These are phyloP conservation scores for Chaetomium tenue DNA, from an alignment of 495 filamentous ascomycete species.

Conservation along the genomic window DNA sequence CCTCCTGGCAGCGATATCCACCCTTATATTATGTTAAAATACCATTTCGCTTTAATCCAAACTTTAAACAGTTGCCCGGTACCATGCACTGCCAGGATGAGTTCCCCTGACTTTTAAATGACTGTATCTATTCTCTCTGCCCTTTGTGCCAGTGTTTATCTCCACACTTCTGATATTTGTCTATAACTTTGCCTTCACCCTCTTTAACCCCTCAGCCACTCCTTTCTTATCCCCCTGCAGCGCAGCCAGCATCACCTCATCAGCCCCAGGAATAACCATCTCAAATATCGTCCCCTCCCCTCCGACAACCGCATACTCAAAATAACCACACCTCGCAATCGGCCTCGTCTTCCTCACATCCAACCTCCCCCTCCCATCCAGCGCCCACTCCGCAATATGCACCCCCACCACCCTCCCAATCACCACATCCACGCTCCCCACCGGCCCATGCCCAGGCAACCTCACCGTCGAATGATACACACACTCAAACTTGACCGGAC, in stretches of 20 bases:
- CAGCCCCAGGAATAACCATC: background rate
- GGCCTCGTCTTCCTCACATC: background rate
- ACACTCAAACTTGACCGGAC: conserved; percentile 5
- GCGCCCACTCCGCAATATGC: conserved; percentile 1
- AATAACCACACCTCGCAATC: conserved; percentile 4
- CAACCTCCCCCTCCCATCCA: background rate
- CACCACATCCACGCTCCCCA: conserved; percentile 7
- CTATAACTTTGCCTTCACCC: background rate
- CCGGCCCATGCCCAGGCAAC: background rate
- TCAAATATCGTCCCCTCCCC: conserved; percentile 1
- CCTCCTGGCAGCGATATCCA: too few species aligned
- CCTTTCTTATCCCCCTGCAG: background rate
- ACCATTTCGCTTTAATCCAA: too few species aligned
- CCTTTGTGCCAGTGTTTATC: too few species aligned
- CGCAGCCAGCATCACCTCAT: conserved; percentile 1
- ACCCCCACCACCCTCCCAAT: conserved; percentile 5
- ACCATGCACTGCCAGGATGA: too few species aligned
- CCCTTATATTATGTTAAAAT: too few species aligned
- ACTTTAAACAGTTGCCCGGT: too few species aligned
- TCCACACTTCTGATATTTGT: too few species aligned
- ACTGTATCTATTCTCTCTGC: too few species aligned
- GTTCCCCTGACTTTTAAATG: too few species aligned
- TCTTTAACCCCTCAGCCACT: background rate
- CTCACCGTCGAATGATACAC: background rate
- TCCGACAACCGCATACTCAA: background rate